Base-by-base conservation (phyloP, 331 rosid species). In the Acacia concinna region DNA sequence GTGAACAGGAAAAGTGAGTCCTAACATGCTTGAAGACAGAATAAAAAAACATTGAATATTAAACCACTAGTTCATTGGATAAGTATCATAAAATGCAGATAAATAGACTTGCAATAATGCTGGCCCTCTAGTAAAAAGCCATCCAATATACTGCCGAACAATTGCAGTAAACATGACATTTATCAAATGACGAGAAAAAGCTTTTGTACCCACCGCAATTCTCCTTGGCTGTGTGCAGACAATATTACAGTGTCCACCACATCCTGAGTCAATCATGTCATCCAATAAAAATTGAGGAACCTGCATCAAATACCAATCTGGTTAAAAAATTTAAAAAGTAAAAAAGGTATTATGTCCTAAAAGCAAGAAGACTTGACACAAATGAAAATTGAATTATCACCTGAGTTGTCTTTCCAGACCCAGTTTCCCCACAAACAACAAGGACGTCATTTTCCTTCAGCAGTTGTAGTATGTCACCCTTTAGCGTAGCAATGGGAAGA, bases 391-490 rank as follows among this genome's bases (percentile, higher is more conserved):
- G 30, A 74, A 75, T 70, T 68, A 60, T 66, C 64, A 94, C 98
- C 98, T 95, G 99, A 79, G 99, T 95, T 82, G 99, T 95, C 91
- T 95, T 95, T 79, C 99, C 99, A 47, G 99, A 95, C 80, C 99
- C 99, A 31, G 99, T 95, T 89, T 95, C 99, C 81, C 99, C 99
- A 84, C 99, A 91, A 85, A 95, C 97, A 77, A 95, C 98, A 73
- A 95, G 90, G 78, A 90, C 94, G 75, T 86, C 82, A 74, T 89
- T 85, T 69, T 93, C 91, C 87, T 84, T 89, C 74, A 95, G 79
- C 78, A 90, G 84, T 81, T 88, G 88, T 90, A 91, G 76, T 82
- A 91, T 87, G 57, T 93, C 94, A 84, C 84, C 93, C 82, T 90
- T 86, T 35, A 91, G 71, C 49, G 87, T 65, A 77, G 96, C 89